phyloP scores from a whole-genome alignment of 1,284 basidiomycete species.

The Sporisorium scitamineum region DNA sequence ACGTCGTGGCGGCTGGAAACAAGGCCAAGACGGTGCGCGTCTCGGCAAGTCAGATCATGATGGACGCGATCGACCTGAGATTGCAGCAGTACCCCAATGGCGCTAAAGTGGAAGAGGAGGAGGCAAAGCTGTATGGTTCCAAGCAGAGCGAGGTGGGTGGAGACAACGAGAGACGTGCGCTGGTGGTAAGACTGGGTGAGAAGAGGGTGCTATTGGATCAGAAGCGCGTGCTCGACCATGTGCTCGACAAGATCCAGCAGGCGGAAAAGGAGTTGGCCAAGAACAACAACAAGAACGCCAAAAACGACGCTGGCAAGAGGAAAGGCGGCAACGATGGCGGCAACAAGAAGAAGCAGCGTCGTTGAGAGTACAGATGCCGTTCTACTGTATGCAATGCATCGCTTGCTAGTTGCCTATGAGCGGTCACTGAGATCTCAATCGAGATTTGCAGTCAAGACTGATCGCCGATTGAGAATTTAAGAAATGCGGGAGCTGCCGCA shows the following conservation, averaged over 20 bases:
- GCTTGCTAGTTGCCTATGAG: background rate
- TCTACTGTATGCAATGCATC: background rate
- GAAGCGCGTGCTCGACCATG: constrained; percentile 47
- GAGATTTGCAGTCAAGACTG: background rate
- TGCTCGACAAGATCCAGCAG: constrained; percentile 31
- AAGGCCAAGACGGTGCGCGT: constrained; percentile 17
- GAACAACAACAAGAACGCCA: constrained; percentile 21
- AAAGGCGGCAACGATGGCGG: constrained; percentile 11
- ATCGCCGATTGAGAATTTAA: constrained; percentile 1
- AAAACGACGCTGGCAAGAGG: constrained; percentile 8
- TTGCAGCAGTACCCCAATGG: constrained; percentile 39
- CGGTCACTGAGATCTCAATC: background rate
- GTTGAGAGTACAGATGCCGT: background rate
- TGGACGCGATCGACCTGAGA: constrained; percentile 45
- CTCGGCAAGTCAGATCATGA: constrained; percentile 34
- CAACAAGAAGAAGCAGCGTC: constrained; percentile 35
- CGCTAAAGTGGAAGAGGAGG: constrained; percentile 73
- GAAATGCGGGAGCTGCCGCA: background rate
- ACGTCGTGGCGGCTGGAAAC: constrained; percentile 2
- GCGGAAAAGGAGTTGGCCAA: constrained; percentile 39
- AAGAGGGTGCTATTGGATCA: constrained; percentile 76
- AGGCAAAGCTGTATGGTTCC: constrained; percentile 70
- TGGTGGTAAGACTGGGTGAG: constrained; percentile 83
- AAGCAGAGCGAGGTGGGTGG: constrained; percentile 12
- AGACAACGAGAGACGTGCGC: constrained; percentile 73